phyloP scores from a whole-genome alignment of 2,329 filamentous ascomycete species.

The Cordyceps tenuipes region DNA sequence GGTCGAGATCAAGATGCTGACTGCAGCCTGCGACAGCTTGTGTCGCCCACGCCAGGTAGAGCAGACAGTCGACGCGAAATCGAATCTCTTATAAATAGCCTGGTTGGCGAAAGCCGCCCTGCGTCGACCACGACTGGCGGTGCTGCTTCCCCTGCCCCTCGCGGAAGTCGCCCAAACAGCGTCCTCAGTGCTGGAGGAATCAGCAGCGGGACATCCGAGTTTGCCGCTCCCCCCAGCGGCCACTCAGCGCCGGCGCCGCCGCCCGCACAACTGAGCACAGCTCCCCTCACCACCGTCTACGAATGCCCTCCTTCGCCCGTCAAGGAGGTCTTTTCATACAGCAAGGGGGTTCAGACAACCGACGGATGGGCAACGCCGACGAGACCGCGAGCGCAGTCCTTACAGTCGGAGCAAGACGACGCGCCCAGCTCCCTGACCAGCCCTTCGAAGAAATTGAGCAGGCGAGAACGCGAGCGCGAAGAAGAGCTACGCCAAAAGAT shows the following conservation, averaged over 20 bases:
- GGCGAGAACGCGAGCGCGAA: slow-evolving; percentile 72
- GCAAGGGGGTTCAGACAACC: slow-evolving; percentile 89
- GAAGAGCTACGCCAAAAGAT: slow-evolving; percentile 83
- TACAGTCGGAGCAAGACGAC: slow-evolving; percentile 53
- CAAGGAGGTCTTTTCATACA: slow-evolving; percentile 89
- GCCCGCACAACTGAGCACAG: slow-evolving; percentile 64
- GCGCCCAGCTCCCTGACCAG: slow-evolving; percentile 45
- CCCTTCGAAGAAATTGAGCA: slow-evolving; percentile 66
- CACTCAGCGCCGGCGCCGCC: slow-evolving; percentile 22
- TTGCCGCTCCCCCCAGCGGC: slow-evolving; percentile 38
- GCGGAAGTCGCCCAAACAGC: slow-evolving; percentile 75
- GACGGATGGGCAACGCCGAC: slow-evolving; percentile 59
- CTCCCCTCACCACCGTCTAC: slow-evolving; percentile 66
- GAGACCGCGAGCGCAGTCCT: slow-evolving; percentile 33
- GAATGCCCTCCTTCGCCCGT: slow-evolving; percentile 70
- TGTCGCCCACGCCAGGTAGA: slow-evolving; percentile 62
- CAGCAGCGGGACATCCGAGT: slow-evolving; percentile 65
- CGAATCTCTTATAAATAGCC: slow-evolving; percentile 74
- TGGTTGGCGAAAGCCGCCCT: slow-evolving; percentile 72
- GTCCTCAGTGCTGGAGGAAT: slow-evolving; percentile 74
- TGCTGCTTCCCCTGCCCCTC: slow-evolving; percentile 55
- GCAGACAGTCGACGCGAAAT: slow-evolving; percentile 65
- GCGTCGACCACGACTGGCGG: slow-evolving; percentile 57
- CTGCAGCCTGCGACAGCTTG: slow-evolving; percentile 30
- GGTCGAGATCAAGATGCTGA: slow-evolving; percentile 14